phyloP scores from a whole-genome alignment of 495 filamentous ascomycete genomes.

The Neohortaea acidophila region DNA sequence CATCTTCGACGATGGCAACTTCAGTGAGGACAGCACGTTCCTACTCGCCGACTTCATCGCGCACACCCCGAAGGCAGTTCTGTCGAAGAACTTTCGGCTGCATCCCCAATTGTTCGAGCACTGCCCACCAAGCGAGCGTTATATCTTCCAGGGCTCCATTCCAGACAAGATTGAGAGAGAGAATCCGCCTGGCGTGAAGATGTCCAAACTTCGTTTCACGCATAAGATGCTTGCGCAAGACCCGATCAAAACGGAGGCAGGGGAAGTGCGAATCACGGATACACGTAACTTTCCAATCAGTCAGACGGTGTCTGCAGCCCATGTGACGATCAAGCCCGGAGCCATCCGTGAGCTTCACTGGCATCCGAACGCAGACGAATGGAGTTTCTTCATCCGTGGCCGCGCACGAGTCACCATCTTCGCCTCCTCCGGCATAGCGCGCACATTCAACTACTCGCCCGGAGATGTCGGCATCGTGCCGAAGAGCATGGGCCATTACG shows the following conservation, averaged over 20 bases:
- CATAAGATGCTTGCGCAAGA: conserved; percentile 46
- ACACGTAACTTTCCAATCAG: conserved; percentile 49
- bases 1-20: conserved; percentile 52
- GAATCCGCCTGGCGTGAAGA: conserved; percentile 35
- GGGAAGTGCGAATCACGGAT: conserved; percentile 47
- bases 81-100: conserved; percentile 50
- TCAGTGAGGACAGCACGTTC: conserved; percentile 58
- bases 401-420: conserved; percentile 53
- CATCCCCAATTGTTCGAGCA: conserved; percentile 42
- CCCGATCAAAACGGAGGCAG: conserved; percentile 38
- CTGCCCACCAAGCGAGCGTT: conserved; percentile 44
- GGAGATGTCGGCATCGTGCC: conserved; percentile 63
- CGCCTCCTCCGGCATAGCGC: conserved; percentile 38
- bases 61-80: conserved; percentile 46
- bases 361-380: conserved; percentile 62
- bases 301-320: conserved; percentile 47
- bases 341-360: conserved; percentile 70
- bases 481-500: conserved; percentile 43
- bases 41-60: conserved; percentile 52
- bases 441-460: conserved; percentile 58
- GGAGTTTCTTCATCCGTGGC: conserved; percentile 60
- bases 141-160: conserved; percentile 47
- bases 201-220: conserved; percentile 43
- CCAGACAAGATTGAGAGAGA: conserved; percentile 37
- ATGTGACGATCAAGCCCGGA: conserved; percentile 47